Evolutionary conservation across 225 moss, liverwort and hornwort species (phyloP), one percentile per base, ranked within the genome.

Genomic region (Antitrichia curtipendula): DNA sequence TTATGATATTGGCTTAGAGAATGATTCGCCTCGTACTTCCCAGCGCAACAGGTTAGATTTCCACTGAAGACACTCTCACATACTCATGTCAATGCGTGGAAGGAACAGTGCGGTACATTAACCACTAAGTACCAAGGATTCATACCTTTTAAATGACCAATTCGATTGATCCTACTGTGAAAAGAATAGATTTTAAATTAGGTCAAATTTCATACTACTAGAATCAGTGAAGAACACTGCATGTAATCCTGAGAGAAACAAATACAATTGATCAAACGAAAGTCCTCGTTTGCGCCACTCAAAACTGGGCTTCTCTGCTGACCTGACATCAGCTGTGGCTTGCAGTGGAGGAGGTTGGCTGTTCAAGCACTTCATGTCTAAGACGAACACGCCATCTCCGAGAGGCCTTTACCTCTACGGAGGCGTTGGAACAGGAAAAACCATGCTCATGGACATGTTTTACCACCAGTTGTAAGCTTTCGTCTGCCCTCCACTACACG

Each of bases 361-460:
- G 80, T 94, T 92, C 90, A 91, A 94, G 80, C 95, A 92, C 75
- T 91, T 95, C 72, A 95, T 96, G 93, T 90, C 91, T 24, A 96
- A 88, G 86, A 72, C 89, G 61, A 85, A 72, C 73, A 90, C 89
- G 40, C 88, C 86, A 4, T 85, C 95, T 21, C 92, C 95, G 31
- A 95, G 70, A 64, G 97, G 97, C 63, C 91, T 97, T 15, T 97
- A 96, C 85, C 80, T 97, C 9, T 95, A 96, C 87, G 97, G 97
- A 38, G 97, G 97, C 81, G 97, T 97, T 11, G 97, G 97, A 58
- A 96, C 96, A 31, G 97, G 97, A 32, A 97, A 97, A 88, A 97
- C 97, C 74, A 97, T 97, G 97, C 94, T 97, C 53, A 96, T 97
- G 97, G 95, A 97, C 77, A 89, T 97, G 95, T 96, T 97, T 87